Evolutionary conservation across 768 basidiomycete genomes (phyloP), one percentile per base, ranked within the genome.

Genomic region (Lyophyllum shimeji): DNA sequence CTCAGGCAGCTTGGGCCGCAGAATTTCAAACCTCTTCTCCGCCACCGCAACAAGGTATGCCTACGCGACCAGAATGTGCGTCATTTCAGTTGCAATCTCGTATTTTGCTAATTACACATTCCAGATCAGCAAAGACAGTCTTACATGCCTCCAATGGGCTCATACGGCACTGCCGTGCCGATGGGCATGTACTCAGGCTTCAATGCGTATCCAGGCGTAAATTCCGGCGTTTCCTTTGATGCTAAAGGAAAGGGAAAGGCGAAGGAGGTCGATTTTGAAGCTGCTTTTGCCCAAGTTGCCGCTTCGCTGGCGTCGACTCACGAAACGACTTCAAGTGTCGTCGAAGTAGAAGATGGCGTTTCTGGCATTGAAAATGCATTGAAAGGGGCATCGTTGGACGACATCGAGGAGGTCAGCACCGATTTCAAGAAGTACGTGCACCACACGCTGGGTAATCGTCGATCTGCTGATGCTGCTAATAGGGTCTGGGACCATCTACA

Each of bases 171-270:
- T 51, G 59, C 76, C 9, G 71, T 79, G 69, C 72, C 69, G 29
- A 71, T 79, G 67, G 65, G 71, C 20, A 72, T 74, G 72, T 72
- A 66, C 25, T 60, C 67, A 25, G 62, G 65, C 24, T 64, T 71
- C 20, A 57, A 65, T 17, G 69, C 76, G 66, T 70, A 71, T 50
- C 74, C 76, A 54, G 66, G 66, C 24, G 60, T 65, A 56, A 65
- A 68, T 60, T 29, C 66, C 17, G 15, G 8, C 15, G 61, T 63
- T 23, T 40, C 60, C 43, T 18, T 43, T 15, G 66, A 71, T 54
- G 74, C 65, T 4, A 84, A 86, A 63, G 89, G 85, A 13, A 98
- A 96, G 67, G 91, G 89, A 1, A 95, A 93, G 67, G 83, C 77
- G 17, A 78, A 82, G 53, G 88, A 92, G 50, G 82, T 81, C 3